phyloP scores from a whole-genome alignment of 352 stramenopile genomes.

The Pythium sp. region DNA sequence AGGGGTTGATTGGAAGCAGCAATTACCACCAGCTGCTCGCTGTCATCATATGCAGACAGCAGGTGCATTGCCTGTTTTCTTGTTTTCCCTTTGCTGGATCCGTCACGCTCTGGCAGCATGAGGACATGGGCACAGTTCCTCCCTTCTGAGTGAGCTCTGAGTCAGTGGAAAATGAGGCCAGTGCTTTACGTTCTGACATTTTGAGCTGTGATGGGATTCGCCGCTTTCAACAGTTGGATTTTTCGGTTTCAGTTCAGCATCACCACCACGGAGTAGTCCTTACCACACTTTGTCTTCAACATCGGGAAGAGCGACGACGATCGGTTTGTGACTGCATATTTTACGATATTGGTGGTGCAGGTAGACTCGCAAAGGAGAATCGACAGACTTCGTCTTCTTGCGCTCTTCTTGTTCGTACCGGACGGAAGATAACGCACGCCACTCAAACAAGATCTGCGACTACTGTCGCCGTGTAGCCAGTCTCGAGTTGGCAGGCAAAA shows the following conservation, averaged over 20 bases:
- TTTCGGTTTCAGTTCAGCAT: not conserved
- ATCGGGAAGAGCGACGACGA: not conserved
- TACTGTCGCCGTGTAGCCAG: not conserved
- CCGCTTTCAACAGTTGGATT: not conserved
- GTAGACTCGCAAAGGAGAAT: not conserved
- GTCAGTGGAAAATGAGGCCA: not conserved
- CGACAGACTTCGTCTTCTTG: not conserved
- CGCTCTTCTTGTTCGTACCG: not conserved
- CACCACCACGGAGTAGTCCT: not conserved
- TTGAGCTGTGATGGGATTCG: not conserved
- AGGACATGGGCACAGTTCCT: not conserved
- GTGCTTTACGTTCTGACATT: not conserved
- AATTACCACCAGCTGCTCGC: not conserved
- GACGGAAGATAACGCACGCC: not conserved
- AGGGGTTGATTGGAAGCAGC: not conserved
- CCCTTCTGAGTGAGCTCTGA: not conserved
- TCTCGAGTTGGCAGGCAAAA: not conserved
- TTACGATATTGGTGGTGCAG: not conserved
- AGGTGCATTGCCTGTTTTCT: not conserved
- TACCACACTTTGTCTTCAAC: not conserved
- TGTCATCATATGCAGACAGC: not conserved
- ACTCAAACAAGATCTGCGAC: not conserved
- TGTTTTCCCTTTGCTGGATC: not conserved
- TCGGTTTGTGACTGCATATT: not conserved
- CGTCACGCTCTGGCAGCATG: not conserved